Conservation (phyloP, 2,329 filamentous ascomycete species). For the Bertia moriformis region DNA sequence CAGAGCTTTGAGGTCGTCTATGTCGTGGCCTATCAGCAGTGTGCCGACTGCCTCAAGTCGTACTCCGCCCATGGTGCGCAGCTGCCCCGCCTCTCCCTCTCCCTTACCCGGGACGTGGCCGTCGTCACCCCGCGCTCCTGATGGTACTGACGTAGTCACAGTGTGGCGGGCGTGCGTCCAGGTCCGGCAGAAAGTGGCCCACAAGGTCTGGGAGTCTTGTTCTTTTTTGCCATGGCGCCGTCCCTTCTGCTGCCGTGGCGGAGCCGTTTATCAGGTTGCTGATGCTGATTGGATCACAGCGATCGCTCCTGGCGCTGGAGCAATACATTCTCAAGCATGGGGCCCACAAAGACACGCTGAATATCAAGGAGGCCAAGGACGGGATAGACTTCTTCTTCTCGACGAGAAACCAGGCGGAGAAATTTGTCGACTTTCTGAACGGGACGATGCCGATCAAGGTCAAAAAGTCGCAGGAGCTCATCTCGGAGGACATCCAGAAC, state of each 20-base stretch:
- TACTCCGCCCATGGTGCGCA: constrained; percentile 44
- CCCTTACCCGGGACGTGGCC: no score
- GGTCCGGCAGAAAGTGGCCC: constrained; percentile 88
- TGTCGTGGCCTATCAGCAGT: constrained; percentile 80
- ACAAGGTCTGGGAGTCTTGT: no score
- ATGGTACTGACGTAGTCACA: constrained; percentile 41
- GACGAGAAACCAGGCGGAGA: constrained; percentile 77
- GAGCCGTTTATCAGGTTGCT: no score
- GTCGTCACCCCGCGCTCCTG: no score
- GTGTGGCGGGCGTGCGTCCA: constrained; percentile 89
- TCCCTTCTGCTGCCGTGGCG: no score
- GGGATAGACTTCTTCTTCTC: constrained; percentile 94
- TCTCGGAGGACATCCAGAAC: constrained; percentile 85
- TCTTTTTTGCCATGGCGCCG: constrained; percentile 50
- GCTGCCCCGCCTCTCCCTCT: neutral
- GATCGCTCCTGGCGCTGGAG: constrained; percentile 50
- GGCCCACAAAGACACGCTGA: constrained; percentile 84
- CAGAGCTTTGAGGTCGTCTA: constrained; percentile 93
- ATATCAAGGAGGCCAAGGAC: constrained; percentile 93
- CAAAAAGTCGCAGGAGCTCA: constrained; percentile 83
- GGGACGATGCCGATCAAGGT: constrained; percentile 49
- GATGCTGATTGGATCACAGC: constrained; percentile 1
- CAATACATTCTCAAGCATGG: constrained; percentile 91
- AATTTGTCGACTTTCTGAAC: constrained; percentile 62
- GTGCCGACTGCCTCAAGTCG: constrained; percentile 85